Percentiles rank a stretch among this genome's conserved stretches.
phyloP scores from a whole-genome alignment of 179 eudicot species.

The Vitellaria paradoxa region DNA sequence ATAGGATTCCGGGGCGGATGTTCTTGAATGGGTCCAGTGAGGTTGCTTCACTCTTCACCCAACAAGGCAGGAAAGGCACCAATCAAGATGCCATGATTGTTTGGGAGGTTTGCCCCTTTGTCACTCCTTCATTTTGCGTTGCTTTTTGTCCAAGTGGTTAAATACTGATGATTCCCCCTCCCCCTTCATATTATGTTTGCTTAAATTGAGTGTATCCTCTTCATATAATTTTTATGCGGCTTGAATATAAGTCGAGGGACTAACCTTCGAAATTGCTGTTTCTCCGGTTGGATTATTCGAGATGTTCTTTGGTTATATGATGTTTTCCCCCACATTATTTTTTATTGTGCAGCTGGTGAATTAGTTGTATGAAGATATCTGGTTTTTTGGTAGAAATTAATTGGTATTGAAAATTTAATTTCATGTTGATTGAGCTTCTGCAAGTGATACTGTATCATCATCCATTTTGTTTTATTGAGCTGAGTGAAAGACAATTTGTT shows the following conservation, averaged over 20 bases:
- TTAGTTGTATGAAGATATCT: neutral
- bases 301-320: neutral
- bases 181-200: too few species aligned
- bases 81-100: slow-evolving; percentile 99
- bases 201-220: too few species aligned
- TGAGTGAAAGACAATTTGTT: too few species aligned
- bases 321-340: neutral
- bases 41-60: slow-evolving; percentile 70
- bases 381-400: neutral
- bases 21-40: slow-evolving; percentile 71
- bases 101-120: slow-evolving; percentile 68
- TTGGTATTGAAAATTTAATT: neutral
- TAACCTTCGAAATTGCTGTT: neutral
- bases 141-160: neutral
- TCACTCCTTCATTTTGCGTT: slow-evolving; percentile 7
- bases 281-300: neutral
- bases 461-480: neutral
- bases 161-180: neutral
- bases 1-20: slow-evolving; percentile 60
- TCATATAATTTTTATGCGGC: neutral
- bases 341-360: neutral
- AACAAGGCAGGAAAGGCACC: slow-evolving; percentile 89
- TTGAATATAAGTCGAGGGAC: neutral
- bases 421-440: neutral
- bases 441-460: neutral